Evolutionary conservation across 768 basidiomycete species (phyloP).

Genomic region (Boletus rufocinnamomeus): DNA sequence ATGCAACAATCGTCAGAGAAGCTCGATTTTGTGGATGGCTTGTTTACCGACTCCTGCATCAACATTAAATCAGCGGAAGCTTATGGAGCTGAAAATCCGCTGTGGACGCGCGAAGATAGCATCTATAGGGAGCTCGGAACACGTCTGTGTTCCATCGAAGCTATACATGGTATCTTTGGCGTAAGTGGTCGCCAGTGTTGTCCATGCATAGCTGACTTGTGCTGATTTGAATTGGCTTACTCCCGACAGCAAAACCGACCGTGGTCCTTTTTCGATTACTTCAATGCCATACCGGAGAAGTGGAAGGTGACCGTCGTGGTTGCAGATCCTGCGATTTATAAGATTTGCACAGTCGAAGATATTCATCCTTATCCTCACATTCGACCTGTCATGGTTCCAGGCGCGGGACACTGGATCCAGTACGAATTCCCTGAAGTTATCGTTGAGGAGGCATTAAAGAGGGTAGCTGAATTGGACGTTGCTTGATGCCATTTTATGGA

Average conservation of each 20-base stretch:
- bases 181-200: conserved; percentile 2
- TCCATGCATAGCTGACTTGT: not conserved
- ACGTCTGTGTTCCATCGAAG: conserved; percentile 11
- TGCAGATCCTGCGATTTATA: conserved; percentile 18
- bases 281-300: not conserved
- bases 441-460: conserved; percentile 18
- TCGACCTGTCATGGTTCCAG: conserved; percentile 11
- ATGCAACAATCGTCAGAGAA: not conserved
- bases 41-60: not conserved
- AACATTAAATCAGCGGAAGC: not conserved
- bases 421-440: conserved; percentile 27
- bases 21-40: not conserved
- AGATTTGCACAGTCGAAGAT: conserved; percentile 3
- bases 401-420: conserved; percentile 30
- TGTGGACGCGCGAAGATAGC: conserved; percentile 19
- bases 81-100: conserved; percentile 6
- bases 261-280: conserved; percentile 20
- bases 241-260: conserved; percentile 14
- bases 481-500: not conserved
- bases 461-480: conserved; percentile 12
- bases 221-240: not conserved
- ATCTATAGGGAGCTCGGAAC: conserved; percentile 12
- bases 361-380: conserved; percentile 19
- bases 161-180: not conserved
- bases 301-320: conserved; percentile 21